Evolutionary conservation across 2,329 filamentous ascomycete species (phyloP).

Genomic region (Cytospora schulzeri): DNA sequence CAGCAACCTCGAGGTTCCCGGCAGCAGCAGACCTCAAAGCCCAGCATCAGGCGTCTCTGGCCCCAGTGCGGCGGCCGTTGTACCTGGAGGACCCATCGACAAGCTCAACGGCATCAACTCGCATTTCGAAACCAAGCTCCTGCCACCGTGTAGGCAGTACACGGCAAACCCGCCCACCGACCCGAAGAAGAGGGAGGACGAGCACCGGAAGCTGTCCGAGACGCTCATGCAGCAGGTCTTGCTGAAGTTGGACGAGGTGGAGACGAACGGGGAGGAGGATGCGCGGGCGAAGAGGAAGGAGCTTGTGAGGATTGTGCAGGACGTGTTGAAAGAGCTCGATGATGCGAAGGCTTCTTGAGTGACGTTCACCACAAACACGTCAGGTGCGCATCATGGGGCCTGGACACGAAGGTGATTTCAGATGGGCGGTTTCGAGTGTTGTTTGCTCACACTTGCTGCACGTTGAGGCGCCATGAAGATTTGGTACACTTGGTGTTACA

Average conservation of each 20-base stretch:
- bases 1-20: constrained; percentile 42
- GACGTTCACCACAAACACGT: not conserved
- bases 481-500: not conserved
- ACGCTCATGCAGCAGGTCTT: constrained; percentile 75
- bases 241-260: constrained; percentile 75
- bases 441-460: not conserved
- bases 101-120: constrained; percentile 68
- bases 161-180: constrained; percentile 65
- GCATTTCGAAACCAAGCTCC: constrained; percentile 64
- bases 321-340: constrained; percentile 67
- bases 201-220: constrained; percentile 75
- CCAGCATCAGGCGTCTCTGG: constrained; percentile 36
- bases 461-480: not conserved
- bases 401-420: not conserved
- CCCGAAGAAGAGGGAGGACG: constrained; percentile 67
- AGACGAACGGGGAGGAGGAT: constrained; percentile 69
- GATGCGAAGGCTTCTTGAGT: constrained; percentile 29
- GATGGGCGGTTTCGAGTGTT: not conserved
- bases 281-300: constrained; percentile 69
- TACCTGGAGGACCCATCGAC: constrained; percentile 50
- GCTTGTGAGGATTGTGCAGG: constrained; percentile 72
- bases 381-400: not conserved
- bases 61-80: constrained; percentile 33
- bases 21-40: constrained; percentile 43
- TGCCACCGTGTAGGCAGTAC: constrained; percentile 68